Evolutionary conservation across 2,329 filamentous ascomycete genomes (phyloP).

Genomic region (Amauroascus niger): DNA sequence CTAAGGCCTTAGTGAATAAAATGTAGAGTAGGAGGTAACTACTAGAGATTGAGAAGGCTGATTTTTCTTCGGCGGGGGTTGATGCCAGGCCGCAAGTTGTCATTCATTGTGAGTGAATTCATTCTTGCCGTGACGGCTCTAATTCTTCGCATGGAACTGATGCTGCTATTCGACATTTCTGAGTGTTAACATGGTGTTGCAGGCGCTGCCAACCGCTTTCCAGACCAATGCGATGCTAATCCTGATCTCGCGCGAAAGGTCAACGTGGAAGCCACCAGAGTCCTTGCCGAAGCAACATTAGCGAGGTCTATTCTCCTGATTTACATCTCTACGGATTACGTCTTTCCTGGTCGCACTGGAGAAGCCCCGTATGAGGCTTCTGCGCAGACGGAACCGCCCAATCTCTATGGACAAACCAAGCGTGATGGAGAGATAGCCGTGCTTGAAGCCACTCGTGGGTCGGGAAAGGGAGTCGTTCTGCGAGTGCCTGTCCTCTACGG

Average conservation of each 20-base stretch:
- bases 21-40: neutral
- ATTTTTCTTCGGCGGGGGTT: neutral
- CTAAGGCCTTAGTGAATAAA: neutral
- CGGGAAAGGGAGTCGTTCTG: constrained; percentile 56
- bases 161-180: neutral
- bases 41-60: neutral
- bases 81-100: constrained; percentile 58
- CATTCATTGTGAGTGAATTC: constrained; percentile 58
- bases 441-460: constrained; percentile 47
- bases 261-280: constrained; percentile 62
- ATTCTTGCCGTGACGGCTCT: neutral
- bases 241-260: constrained; percentile 63
- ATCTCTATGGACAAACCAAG: constrained; percentile 69
- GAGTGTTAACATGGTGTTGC: neutral
- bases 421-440: constrained; percentile 62
- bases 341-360: constrained; percentile 67
- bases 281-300: constrained; percentile 58
- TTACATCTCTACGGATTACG: constrained; percentile 63
- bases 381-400: constrained; percentile 58
- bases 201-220: constrained; percentile 82
- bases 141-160: neutral
- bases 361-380: constrained; percentile 70
- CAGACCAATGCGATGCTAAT: constrained; percentile 73
- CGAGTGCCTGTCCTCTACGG: constrained; percentile 81
- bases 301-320: constrained; percentile 45